Conservation (phyloP, 2,329 filamentous ascomycete species). For the Aspergillus aculeatus region DNA sequence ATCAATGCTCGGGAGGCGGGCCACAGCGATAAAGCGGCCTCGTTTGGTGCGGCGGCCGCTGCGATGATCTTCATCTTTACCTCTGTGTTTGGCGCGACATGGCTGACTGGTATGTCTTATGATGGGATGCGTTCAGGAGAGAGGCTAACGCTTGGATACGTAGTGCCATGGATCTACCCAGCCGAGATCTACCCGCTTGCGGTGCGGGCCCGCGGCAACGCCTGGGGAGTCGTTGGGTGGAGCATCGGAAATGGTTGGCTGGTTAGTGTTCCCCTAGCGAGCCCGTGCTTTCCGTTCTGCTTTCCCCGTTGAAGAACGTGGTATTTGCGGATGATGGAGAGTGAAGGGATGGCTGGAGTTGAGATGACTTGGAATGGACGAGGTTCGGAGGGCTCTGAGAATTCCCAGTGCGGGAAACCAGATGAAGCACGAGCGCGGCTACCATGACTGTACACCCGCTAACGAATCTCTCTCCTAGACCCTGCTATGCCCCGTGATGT, state of each 20-base stretch:
- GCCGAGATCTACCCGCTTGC: slow-evolving; percentile 73
- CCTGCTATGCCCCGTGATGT: slow-evolving; percentile 60
- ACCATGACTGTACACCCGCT: slow-evolving; percentile 17
- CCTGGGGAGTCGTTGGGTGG: slow-evolving; percentile 75
- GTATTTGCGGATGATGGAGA: no score
- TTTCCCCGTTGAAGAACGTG: no score
- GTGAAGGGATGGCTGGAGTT: no score
- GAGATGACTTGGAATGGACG: no score
- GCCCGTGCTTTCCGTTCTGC: slow-evolving; percentile 16
- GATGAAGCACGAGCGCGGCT: no score
- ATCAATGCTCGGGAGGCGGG: slow-evolving; percentile 50
- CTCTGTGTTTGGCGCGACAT: slow-evolving; percentile 63
- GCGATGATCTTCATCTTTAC: slow-evolving; percentile 72
- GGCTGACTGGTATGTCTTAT: slow-evolving; percentile 53
- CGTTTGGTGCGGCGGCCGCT: slow-evolving; percentile 64
- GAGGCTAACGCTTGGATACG: slow-evolving; percentile 32
- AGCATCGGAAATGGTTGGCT: slow-evolving; percentile 71
- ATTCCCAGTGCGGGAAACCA: no score
- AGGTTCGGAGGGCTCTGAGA: no score
- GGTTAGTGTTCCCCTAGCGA: slow-evolving; percentile 27
- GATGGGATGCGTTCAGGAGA: slow-evolving; percentile 49
- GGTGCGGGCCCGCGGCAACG: slow-evolving; percentile 70
- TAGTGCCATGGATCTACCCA: slow-evolving; percentile 62
- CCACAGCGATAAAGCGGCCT: slow-evolving; percentile 47
- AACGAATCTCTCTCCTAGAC: slow-evolving; percentile 24